Evolutionary conservation across 208 protist species (phyloP).

Genomic region (Trypanosoma mega): DNA sequence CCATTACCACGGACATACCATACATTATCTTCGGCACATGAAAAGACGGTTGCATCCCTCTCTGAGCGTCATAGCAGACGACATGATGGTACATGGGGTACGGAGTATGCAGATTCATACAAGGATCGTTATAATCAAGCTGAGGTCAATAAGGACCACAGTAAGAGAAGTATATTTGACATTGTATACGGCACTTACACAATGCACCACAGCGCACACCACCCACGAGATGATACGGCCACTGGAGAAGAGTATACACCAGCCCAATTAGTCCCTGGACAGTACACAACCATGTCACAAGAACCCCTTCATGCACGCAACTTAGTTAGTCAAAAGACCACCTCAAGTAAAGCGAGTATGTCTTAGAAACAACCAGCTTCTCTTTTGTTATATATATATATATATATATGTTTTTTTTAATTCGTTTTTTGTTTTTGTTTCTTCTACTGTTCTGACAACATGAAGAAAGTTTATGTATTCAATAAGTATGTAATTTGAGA

Average conservation of each 20-base stretch:
- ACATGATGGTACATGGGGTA: slow-evolving; percentile 51
- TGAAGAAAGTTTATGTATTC: no score
- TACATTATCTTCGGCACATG: slow-evolving; percentile 51
- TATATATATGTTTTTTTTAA: background rate
- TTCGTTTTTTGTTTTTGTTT: slow-evolving; percentile 7
- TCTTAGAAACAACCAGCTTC: background rate
- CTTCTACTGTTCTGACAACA: no score
- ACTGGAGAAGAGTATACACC: slow-evolving; percentile 78
- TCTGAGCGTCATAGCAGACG: slow-evolving; percentile 39
- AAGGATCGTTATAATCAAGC: slow-evolving; percentile 57
- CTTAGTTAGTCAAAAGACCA: slow-evolving; percentile 13
- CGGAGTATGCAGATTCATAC: slow-evolving; percentile 70
- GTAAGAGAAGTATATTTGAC: slow-evolving; percentile 69
- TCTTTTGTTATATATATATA: background rate
- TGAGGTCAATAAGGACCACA: slow-evolving; percentile 57
- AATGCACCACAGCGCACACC: slow-evolving; percentile 79
- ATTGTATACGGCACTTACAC: slow-evolving; percentile 83
- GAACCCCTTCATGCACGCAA: slow-evolving; percentile 81
- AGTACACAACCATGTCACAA: slow-evolving; percentile 79
- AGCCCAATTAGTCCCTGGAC: slow-evolving; percentile 76
- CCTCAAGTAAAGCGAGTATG: background rate
- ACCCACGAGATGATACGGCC: slow-evolving; percentile 71
- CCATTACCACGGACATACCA: slow-evolving; percentile 78
- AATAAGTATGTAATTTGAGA: no score
- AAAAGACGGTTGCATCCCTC: slow-evolving; percentile 40